Evolutionary conservation across 768 basidiomycete genomes (phyloP).

Genomic region (Tylopilus felleus): DNA sequence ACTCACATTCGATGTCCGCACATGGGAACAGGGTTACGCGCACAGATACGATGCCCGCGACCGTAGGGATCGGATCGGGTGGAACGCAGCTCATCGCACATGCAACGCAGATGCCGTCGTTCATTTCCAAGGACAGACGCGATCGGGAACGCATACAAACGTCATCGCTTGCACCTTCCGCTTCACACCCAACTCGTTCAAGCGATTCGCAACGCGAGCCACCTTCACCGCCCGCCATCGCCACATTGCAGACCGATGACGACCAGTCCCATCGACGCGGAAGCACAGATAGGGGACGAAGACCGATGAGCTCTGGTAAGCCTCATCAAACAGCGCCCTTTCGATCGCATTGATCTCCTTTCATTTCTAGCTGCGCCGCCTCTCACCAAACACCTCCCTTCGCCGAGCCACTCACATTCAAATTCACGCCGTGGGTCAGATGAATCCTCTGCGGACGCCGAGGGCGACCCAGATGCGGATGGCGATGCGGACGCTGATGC

Average conservation of each 20-base stretch:
- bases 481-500: conserved; percentile 38
- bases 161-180: conserved; percentile 21
- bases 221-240: conserved; percentile 33
- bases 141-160: conserved; percentile 27
- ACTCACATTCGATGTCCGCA: conserved; percentile 20
- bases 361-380: conserved; percentile 16
- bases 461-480: conserved; percentile 37
- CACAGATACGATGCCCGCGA: conserved; percentile 33
- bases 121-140: conserved; percentile 26
- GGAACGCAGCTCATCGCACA: conserved; percentile 26
- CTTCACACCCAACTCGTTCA: conserved; percentile 13
- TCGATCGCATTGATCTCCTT: conserved; percentile 6
- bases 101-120: conserved; percentile 21
- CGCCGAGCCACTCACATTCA: conserved; percentile 23
- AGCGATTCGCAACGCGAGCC: conserved; percentile 26
- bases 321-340: not conserved
- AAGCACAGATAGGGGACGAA: conserved; percentile 25
- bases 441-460: conserved; percentile 29
- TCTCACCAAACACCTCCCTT: conserved; percentile 23
- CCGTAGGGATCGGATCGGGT: conserved; percentile 23
- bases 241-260: conserved; percentile 28
- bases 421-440: conserved; percentile 27
- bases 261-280: conserved; percentile 23
- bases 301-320: conserved; percentile 30
- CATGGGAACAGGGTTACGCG: conserved; percentile 25